A percentile compares a stretch with the other conserved stretches of the same genome.
Conservation (phyloP, 139 green algal species). For the Picochlorum sp. region DNA sequence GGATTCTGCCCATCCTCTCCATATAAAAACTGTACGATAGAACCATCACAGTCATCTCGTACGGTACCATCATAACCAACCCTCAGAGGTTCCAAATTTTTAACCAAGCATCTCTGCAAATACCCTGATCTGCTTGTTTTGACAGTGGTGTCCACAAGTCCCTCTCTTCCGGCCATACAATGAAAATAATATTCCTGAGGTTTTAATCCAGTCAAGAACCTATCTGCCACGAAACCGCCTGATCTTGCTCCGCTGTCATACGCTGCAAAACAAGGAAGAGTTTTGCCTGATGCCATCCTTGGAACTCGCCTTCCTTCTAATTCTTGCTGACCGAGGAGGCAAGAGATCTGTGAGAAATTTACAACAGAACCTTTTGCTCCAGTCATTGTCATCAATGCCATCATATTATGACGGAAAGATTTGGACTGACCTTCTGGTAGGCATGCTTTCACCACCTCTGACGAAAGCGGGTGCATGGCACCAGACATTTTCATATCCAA, state of each 20-base stretch:
- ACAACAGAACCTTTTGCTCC: constrained; percentile 90
- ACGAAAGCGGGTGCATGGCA: constrained; percentile 78
- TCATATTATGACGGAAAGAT: constrained; percentile 86
- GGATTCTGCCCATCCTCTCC: constrained; percentile 92
- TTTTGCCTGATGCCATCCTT: constrained; percentile 85
- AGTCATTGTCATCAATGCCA: constrained; percentile 91
- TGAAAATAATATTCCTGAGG: constrained; percentile 99
- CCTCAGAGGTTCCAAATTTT: constrained; percentile 88
- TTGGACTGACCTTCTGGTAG: constrained; percentile 62
- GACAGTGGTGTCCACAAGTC: constrained; percentile 93
- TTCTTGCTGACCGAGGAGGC: constrained; percentile 94
- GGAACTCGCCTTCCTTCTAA: constrained; percentile 92
- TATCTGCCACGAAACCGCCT: constrained; percentile 86
- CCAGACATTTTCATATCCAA: constrained; percentile 46
- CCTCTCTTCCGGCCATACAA: constrained; percentile 97
- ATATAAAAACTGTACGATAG: constrained; percentile 87
- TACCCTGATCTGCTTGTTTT: constrained; percentile 87
- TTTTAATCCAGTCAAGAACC: constrained; percentile 73
- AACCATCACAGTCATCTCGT: constrained; percentile 77
- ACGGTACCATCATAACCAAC: constrained; percentile 87
- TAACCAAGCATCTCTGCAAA: constrained; percentile 82
- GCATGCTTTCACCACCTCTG: constrained; percentile 73
- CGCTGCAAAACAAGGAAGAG: constrained; percentile 91
- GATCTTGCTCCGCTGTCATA: constrained; percentile 72
- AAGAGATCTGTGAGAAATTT: constrained; percentile 96